Evolutionary conservation across 768 basidiomycete genomes (phyloP).

Genomic region (Dentipellis sp.): DNA sequence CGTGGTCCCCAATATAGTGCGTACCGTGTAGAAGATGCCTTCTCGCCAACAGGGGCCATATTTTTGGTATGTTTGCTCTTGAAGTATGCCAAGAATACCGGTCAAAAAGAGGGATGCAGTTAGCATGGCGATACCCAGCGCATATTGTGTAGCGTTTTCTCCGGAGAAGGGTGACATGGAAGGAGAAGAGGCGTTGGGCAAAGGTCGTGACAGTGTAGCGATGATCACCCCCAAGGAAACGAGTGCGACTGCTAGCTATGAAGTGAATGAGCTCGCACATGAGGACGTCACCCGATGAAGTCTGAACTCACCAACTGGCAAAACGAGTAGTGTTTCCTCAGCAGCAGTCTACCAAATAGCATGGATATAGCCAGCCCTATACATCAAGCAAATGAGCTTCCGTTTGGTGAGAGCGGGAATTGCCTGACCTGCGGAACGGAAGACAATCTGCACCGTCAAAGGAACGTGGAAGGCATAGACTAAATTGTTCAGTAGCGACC

Average conservation of each 20-base stretch:
- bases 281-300: not conserved
- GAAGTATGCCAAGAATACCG: constrained; percentile 60
- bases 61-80: constrained; percentile 64
- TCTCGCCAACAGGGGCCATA: constrained; percentile 81
- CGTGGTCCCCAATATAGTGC: constrained; percentile 7
- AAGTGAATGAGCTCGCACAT: not conserved
- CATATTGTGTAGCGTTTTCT: constrained; percentile 31
- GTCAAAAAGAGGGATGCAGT: constrained; percentile 56
- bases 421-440: constrained; percentile 66
- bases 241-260: constrained; percentile 51
- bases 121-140: constrained; percentile 63
- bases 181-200: constrained; percentile 19
- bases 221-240: constrained; percentile 66
- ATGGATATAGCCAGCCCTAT: constrained; percentile 14
- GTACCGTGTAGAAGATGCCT: constrained; percentile 75
- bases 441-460: constrained; percentile 72
- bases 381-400: not conserved
- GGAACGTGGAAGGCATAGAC: constrained; percentile 73
- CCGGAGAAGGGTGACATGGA: constrained; percentile 4
- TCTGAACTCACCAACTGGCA: constrained; percentile 2
- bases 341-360: constrained; percentile 11
- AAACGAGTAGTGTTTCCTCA: constrained; percentile 9
- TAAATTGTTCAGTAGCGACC: constrained; percentile 74
- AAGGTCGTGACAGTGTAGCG: constrained; percentile 59
- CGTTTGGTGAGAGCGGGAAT: constrained; percentile 1